Base-by-base conservation (phyloP, 2,329 filamentous ascomycete species). In the Colletotrichum noveboracense region DNA sequence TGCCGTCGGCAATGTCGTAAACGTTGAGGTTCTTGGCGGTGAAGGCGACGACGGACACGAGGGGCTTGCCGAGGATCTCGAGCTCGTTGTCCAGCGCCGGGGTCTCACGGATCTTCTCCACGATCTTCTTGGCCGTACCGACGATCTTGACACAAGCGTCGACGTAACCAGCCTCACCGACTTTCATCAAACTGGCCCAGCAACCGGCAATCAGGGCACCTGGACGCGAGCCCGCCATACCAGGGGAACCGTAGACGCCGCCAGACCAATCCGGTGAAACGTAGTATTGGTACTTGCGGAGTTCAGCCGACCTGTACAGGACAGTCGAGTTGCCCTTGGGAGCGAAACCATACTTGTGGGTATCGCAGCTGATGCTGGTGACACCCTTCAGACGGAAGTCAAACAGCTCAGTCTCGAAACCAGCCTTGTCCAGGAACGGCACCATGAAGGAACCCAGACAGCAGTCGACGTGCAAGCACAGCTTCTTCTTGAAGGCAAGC, bases 341-440 rank as follows among this genome's bases (percentile, higher is more conserved):
- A 2, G 97, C 97, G 83, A 99, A 99, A 48, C 97, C 97, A 84
- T 99, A 99, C 85, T 99, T 99, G 90, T 99, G 97, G 4, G 97
- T 99, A 84, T 99, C 97, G 84, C 96, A 97, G 79, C 93, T 96
- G 84, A 99, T 98, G 84, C 94, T 96, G 5, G 96, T 98, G 48
- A 99, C 97, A 80, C 97, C 97, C 79, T 95, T 95, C 75, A 97
- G 92, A 71, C 94, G 93, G 91, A 99, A 99, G 85, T 99, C 97
- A 82, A 98, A 98, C 7, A 92, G 93, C 79, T 94, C 92, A 26
- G 94, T 91, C 77, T 97, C 95, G 84, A 98, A 98, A 60, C 97
- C 97, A n/a, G 97, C 96, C 82, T 94, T 95, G 78, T 96, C 93
- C 58, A 99, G 93, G 87, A 96, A 95, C 3, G 97, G 96, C 60